Percentiles rank a stretch among this genome's conserved stretches.
Evolutionary conservation across 768 basidiomycete species (phyloP).

Genomic region (Suillus variegatus): DNA sequence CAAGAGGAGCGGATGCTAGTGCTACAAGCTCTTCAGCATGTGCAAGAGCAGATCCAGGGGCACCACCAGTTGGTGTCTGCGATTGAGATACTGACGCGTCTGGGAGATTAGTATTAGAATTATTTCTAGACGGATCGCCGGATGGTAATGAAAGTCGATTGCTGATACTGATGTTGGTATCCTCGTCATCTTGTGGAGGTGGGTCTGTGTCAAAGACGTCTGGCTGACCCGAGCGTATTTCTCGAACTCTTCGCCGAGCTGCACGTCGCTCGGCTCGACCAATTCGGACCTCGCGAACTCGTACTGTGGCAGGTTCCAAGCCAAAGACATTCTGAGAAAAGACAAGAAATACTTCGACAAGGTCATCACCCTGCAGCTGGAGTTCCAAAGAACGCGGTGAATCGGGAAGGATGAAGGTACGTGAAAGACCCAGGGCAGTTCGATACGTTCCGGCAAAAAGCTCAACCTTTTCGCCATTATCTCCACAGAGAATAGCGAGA

Average conservation of each 20-base stretch:
- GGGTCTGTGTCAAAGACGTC: constrained; percentile 45
- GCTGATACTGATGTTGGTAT: constrained; percentile 59
- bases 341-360: constrained; percentile 89
- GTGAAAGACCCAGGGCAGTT: constrained; percentile 87
- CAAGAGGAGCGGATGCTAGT: constrained; percentile 69
- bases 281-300: constrained; percentile 91
- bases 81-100: constrained; percentile 13
- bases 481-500: constrained; percentile 90
- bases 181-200: constrained; percentile 48
- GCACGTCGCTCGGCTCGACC: constrained; percentile 87
- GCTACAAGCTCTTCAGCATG: constrained; percentile 69
- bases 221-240: constrained; percentile 55
- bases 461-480: constrained; percentile 91
- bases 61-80: constrained; percentile 31
- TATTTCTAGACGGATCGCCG: constrained; percentile 30
- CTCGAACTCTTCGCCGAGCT: constrained; percentile 77
- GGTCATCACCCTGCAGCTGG: constrained; percentile 88
- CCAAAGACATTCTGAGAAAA: constrained; percentile 93
- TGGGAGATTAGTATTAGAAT: constrained; percentile 28
- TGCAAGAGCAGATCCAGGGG: constrained; percentile 38
- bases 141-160: constrained; percentile 56
- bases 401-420: constrained; percentile 91
- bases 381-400: constrained; percentile 86
- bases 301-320: constrained; percentile 88
- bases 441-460: constrained; percentile 90